A percentile compares a stretch with the other conserved stretches of the same genome.
These are phyloP conservation scores for Coelastrella sp. DNA, from an alignment of 139 green algal genomes.

Conservation along the genomic window DNA sequence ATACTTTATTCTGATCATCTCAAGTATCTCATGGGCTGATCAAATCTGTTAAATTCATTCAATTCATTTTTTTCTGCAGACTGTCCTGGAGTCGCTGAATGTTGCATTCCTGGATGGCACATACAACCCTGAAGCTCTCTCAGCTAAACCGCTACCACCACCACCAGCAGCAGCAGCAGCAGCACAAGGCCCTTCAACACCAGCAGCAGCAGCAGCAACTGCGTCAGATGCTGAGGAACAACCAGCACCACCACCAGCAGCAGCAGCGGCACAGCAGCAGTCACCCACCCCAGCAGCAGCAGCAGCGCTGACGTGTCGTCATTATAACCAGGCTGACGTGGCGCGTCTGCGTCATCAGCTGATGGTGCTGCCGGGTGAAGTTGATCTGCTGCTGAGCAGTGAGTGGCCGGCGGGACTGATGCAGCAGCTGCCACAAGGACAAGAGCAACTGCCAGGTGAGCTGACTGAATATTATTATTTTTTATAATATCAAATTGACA, in stretches of 20 bases:
- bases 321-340: conserved; percentile 78
- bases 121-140: conserved; percentile 64
- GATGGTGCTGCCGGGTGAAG: conserved; percentile 69
- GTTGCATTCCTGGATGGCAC: conserved; percentile 89
- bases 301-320: not conserved
- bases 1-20: no score
- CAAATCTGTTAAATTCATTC: not conserved
- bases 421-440: conserved; percentile 30
- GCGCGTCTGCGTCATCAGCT: conserved; percentile 64
- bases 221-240: not conserved
- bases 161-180: not conserved
- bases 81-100: conserved; percentile 67
- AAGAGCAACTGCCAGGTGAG: conserved; percentile 36
- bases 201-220: conserved; percentile 5
- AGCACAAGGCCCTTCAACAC: not conserved
- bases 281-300: not conserved
- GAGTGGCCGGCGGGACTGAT: conserved; percentile 81
- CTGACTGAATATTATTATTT: no score
- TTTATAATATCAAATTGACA: not conserved
- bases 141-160: conserved; percentile 13
- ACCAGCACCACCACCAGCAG: conserved; percentile 11
- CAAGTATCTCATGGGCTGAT: not conserved
- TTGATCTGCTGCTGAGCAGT: conserved; percentile 90
- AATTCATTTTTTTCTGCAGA: no score
- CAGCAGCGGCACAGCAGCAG: not conserved